These are phyloP conservation scores for Cladosporium sp. DNA, from an alignment of 2,329 filamentous ascomycete genomes.

Conservation along the genomic window DNA sequence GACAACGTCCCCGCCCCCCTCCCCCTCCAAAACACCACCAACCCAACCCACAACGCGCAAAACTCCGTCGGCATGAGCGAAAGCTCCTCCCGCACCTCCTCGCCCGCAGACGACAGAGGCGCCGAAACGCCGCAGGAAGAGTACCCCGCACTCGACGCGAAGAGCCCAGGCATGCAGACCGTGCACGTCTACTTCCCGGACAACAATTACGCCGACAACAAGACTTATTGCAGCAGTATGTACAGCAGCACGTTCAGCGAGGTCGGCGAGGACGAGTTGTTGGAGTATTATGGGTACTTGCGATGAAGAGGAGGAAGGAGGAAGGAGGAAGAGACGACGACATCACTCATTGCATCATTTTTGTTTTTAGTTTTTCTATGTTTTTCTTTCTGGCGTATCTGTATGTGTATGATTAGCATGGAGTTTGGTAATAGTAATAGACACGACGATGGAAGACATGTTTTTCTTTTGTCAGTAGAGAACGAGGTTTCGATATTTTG, in stretches of 20 bases:
- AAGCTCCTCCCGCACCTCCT: conserved; percentile 4
- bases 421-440: no score
- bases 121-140: conserved; percentile 2
- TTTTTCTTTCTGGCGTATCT: not conserved
- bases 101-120: conserved; percentile 3
- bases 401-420: not conserved
- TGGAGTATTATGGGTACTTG: conserved; percentile 9
- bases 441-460: no score
- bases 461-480: no score
- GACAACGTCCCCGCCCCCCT: not conserved
- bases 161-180: conserved; percentile 11
- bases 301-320: not conserved
- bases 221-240: not conserved
- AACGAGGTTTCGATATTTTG: no score
- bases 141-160: not conserved
- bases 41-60: not conserved
- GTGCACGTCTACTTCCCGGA: conserved; percentile 12
- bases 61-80: conserved; percentile 1
- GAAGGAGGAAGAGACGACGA: not conserved
- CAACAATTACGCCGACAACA: not conserved
- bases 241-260: conserved; percentile 10
- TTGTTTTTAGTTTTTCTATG: not conserved
- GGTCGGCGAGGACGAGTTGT: conserved; percentile 10
- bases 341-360: no score
- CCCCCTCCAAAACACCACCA: not conserved